Base-by-base conservation (phyloP, 768 basidiomycete species). In the Steccherinum ochraceum region DNA sequence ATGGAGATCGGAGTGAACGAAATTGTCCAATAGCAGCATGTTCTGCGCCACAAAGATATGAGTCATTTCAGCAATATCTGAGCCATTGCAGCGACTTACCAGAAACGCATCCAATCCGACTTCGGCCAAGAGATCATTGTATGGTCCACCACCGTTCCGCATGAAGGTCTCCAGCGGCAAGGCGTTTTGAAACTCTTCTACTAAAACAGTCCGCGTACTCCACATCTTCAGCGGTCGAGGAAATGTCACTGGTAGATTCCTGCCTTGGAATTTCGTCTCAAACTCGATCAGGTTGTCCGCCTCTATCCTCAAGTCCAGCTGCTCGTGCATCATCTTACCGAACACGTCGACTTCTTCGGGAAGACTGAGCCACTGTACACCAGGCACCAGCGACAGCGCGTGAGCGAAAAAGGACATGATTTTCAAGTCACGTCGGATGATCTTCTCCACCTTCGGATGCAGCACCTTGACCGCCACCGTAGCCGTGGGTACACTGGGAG, bases 21-120 rank as follows among this genome's bases (percentile, higher is more conserved):
- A 99, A 67, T 99, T 98, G 68, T 99, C 96, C 42, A 99, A 73
- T 1, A 99, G 73, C 18, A 99, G 81, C 96, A 99, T 99, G 70
- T 97, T 93, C 92, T 97, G 59, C n/a, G n/a, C n/a, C n/a, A n/a
- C n/a, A n/a, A n/a, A n/a, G n/a, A n/a, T n/a, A n/a, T 16, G 27
- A 24, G 5, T 18, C 27, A 55, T 5, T 35, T 48, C 27, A 53
- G n/a, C 21, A 18, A n/a, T 45, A 48, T 23, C 13, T 1, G 47
- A 39, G 12, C 40, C 45, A 48, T 16, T 41, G 27, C 46, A 12
- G 44, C 48, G 43, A 70, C 88, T 57, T 62, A 92, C 93, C 66
- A 99, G 65, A 69, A 98, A 99, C 1, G 94, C 93, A 66, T 98
- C 93, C 20, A 99, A 72, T 10, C 96, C 96, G 16, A 93, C 78